Conservation (phyloP, 441 rosid genomes). For the Flueggea neowawraea region DNA sequence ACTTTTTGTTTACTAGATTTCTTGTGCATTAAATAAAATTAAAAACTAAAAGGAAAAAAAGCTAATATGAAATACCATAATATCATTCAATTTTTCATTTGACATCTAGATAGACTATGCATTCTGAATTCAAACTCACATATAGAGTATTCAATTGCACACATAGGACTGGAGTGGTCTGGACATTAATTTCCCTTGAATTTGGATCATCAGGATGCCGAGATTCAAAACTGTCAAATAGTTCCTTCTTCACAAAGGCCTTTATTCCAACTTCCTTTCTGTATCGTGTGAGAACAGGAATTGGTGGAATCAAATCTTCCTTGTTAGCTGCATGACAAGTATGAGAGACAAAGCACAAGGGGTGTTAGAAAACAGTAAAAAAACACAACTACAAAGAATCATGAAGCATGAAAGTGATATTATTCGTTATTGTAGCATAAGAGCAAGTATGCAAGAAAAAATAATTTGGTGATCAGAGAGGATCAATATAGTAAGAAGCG, state of each 20-base stretch:
- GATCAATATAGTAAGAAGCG: no score
- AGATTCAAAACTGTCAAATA: constrained; percentile 50
- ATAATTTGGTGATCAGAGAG: no score
- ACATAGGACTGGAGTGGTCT: constrained; percentile 66
- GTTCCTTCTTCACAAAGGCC: constrained; percentile 94
- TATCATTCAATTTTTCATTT: constrained; percentile 3
- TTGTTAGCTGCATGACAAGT: constrained; percentile 63
- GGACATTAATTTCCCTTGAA: constrained; percentile 59
- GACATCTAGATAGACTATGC: constrained; percentile 8
- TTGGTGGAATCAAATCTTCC: constrained; percentile 94
- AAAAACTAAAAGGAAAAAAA: background rate
- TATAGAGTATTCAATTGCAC: constrained; percentile 92
- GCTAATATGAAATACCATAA: background rate
- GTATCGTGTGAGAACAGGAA: constrained; percentile 92
- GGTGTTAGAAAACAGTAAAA: no score
- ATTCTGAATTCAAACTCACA: constrained; percentile 31
- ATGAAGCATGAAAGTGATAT: no score
- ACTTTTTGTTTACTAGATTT: no score
- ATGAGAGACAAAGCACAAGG: background rate
- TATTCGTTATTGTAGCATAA: no score
- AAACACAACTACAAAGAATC: no score
- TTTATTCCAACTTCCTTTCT: constrained; percentile 89
- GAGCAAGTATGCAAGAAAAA: no score
- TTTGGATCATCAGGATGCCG: constrained; percentile 70
- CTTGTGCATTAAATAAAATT: no score